Percentiles rank a stretch among this genome's conserved stretches.
Evolutionary conservation across 192 early-diverging fungal species (phyloP).

Genomic region (Kappamyces sp.): DNA sequence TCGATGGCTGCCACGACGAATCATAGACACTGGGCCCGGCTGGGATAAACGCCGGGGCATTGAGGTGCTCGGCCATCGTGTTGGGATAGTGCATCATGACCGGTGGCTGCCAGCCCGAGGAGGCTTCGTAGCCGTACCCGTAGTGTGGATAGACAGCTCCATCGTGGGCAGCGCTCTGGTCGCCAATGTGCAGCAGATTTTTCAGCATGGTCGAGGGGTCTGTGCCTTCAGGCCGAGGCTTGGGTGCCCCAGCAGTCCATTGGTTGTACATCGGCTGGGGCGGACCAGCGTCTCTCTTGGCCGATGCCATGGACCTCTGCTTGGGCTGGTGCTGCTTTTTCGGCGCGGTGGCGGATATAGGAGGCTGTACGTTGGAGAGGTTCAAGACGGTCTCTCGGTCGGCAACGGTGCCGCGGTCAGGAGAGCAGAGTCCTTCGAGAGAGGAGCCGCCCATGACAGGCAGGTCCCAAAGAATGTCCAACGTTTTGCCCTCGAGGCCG

Average conservation of each 20-base stretch:
- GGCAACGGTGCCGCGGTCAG: constrained; percentile 67
- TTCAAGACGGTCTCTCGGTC: constrained; percentile 64
- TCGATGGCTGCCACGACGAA: too few species aligned
- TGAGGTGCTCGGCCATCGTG: too few species aligned
- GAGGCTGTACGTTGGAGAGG: constrained; percentile 55
- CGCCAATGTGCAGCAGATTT: constrained; percentile 27
- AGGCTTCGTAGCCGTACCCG: too few species aligned
- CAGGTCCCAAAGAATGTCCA: constrained; percentile 87
- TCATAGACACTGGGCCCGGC: too few species aligned
- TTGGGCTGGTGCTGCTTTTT: not conserved
- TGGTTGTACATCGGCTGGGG: not conserved
- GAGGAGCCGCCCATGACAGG: constrained; percentile 71
- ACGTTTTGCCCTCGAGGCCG: constrained; percentile 61
- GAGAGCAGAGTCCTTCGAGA: constrained; percentile 72
- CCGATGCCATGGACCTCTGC: constrained; percentile 14
- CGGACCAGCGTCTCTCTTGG: too few species aligned
- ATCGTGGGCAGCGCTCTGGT: not conserved
- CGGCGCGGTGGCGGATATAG: constrained; percentile 5
- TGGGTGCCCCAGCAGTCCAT: too few species aligned
- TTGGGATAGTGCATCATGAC: too few species aligned
- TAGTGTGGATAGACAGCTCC: too few species aligned
- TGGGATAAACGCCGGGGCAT: too few species aligned
- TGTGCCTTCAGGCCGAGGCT: constrained; percentile 3
- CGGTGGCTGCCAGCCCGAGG: too few species aligned
- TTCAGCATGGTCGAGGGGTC: constrained; percentile 20